Base-by-base conservation (phyloP, 805 yeast genomes). In the Yamadazyma nakazawae region DNA sequence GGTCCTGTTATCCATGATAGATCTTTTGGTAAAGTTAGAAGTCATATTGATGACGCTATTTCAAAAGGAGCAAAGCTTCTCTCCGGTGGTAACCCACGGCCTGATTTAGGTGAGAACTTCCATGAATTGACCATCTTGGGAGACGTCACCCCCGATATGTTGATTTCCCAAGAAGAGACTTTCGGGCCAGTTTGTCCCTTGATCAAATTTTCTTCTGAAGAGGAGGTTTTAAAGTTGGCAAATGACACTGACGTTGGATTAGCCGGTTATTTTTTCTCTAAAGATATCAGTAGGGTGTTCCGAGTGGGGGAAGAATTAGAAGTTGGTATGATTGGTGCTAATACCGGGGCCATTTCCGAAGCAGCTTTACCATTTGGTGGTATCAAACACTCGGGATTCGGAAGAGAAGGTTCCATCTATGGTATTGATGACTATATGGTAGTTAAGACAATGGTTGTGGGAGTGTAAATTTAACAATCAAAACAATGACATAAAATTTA, bases 131-230 rank as follows among this genome's bases (percentile, higher is more conserved):
- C 95, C 0, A 73, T 87, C 12, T 61, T 87, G 43, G 72, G 78
- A n/a, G 77, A 79, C 49, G 85, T 81, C 40, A 78, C 81, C 41
- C 61, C 68, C 2, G 72, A 71, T 17, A 85, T 86, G 80, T 52
- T 62, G 36, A 78, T 86, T 30, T 72, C 76, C 54, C 54, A 63
- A n/a, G 90, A 85, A 55, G 95, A 87, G 62, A 85, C 91, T 2
- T 87, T 87, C 62, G 95, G 94, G 2, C 95, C 95, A 2, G 71
- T 87, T 14, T 87, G 87, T 16, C 87, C 89, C 1, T 64, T 88
- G 43, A 77, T 84, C 60, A 78, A 76, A 58, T 87, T 87, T 59
- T 61, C 64, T 35, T 62, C 81, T n/a, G 85, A 79, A 40, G 84
- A 81, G 38, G 87, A 84, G 59, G 91, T 79, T 4, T 42, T 86